Evolutionary conservation across 73 alveolate genomes (phyloP).

Genomic region (Tetrahymena elliotti): DNA sequence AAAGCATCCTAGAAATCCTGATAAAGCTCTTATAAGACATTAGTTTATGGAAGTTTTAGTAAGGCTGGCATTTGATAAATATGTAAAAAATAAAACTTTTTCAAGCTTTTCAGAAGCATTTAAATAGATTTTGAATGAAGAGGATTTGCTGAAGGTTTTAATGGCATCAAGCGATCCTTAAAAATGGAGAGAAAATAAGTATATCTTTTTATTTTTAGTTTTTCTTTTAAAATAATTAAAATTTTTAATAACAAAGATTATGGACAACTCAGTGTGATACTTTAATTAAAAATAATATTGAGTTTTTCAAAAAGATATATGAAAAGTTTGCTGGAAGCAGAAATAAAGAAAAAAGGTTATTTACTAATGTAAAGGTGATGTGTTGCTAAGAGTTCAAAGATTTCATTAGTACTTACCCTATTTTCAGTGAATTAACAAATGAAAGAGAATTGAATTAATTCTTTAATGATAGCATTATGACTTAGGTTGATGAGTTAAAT

Average conservation of each 20-base stretch:
- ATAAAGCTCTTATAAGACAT: neutral
- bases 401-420: slow-evolving; percentile 43
- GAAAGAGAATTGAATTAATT: slow-evolving; percentile 59
- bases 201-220: neutral
- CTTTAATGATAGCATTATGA: slow-evolving; percentile 72
- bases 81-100: neutral
- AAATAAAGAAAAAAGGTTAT: neutral
- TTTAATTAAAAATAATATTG: neutral
- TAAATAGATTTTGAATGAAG: neutral
- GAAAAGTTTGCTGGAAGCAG: neutral
- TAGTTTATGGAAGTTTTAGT: slow-evolving; percentile 4
- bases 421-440: slow-evolving; percentile 60
- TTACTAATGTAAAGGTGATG: neutral
- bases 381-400: slow-evolving; percentile 55
- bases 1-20: slow-evolving; percentile 12
- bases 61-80: slow-evolving; percentile 15
- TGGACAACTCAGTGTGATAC: neutral
- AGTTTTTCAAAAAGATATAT: neutral
- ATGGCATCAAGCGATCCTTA: neutral
- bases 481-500: slow-evolving; percentile 67
- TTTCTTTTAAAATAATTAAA: neutral
- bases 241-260: neutral
- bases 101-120: neutral
- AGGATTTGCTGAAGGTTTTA: neutral
- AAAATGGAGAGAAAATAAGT: neutral